Percentiles rank a stretch among this genome's conserved stretches.
These are phyloP conservation scores for Rozella allomycis DNA, from an alignment of 371 early-diverging fungal species.

Conservation along the genomic window DNA sequence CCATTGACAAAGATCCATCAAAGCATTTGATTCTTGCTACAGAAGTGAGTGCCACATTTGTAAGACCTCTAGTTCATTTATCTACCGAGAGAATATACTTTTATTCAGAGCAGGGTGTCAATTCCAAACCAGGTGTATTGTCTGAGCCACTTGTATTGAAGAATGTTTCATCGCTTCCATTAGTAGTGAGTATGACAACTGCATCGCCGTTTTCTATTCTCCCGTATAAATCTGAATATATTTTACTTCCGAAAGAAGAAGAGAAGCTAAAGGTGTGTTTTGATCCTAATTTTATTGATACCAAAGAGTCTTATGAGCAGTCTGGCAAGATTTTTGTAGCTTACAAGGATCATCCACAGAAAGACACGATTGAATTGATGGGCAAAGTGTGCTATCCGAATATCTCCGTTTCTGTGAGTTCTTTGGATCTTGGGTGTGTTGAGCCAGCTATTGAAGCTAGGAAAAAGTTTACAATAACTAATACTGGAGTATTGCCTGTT, in stretches of 20 bases:
- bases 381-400: slow-evolving; percentile 24
- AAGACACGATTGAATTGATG: slow-evolving; percentile 18
- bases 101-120: slow-evolving; percentile 10
- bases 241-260: slow-evolving; percentile 12
- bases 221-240: slow-evolving; percentile 2
- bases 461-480: slow-evolving; percentile 11
- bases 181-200: slow-evolving; percentile 14
- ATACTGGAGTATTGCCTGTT: slow-evolving; percentile 17
- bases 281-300: slow-evolving; percentile 14
- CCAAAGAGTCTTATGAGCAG: slow-evolving; percentile 14
- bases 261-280: slow-evolving; percentile 8
- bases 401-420: slow-evolving; percentile 9
- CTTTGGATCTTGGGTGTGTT: slow-evolving; percentile 18
- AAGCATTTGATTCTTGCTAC: slow-evolving; percentile 11
- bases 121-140: slow-evolving; percentile 11
- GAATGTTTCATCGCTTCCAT: slow-evolving; percentile 18
- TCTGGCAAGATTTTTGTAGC: slow-evolving; percentile 14
- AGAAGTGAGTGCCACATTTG: slow-evolving; percentile 17
- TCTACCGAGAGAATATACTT: slow-evolving; percentile 8
- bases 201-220: slow-evolving; percentile 13
- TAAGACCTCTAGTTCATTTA: slow-evolving; percentile 16
- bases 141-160: slow-evolving; percentile 10
- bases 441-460: slow-evolving; percentile 14
- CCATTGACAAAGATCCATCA: slow-evolving; percentile 23
- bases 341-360: slow-evolving; percentile 27